phyloP scores from a whole-genome alignment of 2,329 filamentous ascomycete genomes.

The Epichloe glyceriae region DNA sequence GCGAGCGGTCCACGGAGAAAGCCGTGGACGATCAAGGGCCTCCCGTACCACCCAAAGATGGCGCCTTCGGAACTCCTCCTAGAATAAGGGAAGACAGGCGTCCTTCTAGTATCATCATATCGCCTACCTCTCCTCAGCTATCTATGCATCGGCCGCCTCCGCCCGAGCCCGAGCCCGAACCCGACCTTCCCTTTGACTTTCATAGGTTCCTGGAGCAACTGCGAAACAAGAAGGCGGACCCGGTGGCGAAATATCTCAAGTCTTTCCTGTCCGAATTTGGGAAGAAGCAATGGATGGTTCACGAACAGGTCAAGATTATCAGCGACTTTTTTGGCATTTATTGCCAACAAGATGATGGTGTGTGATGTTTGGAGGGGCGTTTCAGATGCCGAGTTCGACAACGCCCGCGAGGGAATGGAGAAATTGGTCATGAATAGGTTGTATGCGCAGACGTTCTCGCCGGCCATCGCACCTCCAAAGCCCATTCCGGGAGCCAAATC shows the following conservation, averaged over 20 bases:
- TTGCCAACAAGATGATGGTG: constrained; percentile 93
- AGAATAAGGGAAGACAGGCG: constrained; percentile 26
- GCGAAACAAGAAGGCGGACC: constrained; percentile 92
- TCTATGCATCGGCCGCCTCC: constrained; percentile 51
- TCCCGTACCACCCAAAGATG: constrained; percentile 48
- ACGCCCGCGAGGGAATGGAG: constrained; percentile 97
- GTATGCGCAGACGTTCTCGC: constrained; percentile 92
- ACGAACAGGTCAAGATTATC: constrained; percentile 98
- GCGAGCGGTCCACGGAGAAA: constrained; percentile 24
- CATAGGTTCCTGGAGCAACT: constrained; percentile 94
- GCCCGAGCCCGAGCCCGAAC: constrained; percentile 66
- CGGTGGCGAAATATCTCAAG: constrained; percentile 87
- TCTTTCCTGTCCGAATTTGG: constrained; percentile 91
- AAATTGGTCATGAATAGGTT: constrained; percentile 98
- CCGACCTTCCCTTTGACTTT: constrained; percentile 86
- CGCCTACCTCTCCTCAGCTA: constrained; percentile 33
- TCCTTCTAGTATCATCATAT: constrained; percentile 13
- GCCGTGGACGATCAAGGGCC: constrained; percentile 35
- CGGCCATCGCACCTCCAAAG: constrained; percentile 73
- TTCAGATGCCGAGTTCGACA: constrained; percentile 94
- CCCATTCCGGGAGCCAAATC: constrained; percentile 56
- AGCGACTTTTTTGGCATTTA: constrained; percentile 94
- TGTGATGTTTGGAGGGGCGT: constrained; percentile 96
- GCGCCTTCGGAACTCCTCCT: constrained; percentile 28
- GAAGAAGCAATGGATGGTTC: constrained; percentile 98